These are phyloP conservation scores for Globisporangium cylindrosporum DNA, from an alignment of 352 stramenopile species.

Conservation along the genomic window DNA sequence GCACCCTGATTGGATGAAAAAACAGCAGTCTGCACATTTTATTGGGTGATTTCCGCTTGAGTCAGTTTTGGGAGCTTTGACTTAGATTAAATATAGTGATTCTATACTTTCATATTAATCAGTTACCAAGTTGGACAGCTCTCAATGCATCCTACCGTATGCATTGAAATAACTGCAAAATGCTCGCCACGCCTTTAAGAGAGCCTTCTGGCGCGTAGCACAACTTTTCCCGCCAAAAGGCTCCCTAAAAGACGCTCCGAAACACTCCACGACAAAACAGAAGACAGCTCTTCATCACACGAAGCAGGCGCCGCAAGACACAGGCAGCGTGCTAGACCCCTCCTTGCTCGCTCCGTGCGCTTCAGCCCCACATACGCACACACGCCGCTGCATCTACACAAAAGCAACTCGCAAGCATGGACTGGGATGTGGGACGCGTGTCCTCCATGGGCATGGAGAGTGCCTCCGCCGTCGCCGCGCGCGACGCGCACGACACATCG, in stretches of 20 bases:
- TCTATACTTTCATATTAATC: background rate
- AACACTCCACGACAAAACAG: background rate
- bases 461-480: slow-evolving; percentile 39
- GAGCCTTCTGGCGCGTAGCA: background rate
- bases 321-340: background rate
- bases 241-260: background rate
- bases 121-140: no score
- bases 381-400: background rate
- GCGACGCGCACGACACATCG: slow-evolving; percentile 49
- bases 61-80: background rate
- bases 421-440: slow-evolving; percentile 80
- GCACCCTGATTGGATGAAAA: background rate
- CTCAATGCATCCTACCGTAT: no score
- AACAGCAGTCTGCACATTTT: background rate
- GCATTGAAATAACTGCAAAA: no score
- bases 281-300: background rate
- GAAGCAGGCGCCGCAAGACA: background rate
- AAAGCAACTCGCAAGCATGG: slow-evolving; percentile 35
- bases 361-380: background rate
- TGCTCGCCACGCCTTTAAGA: background rate
- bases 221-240: background rate
- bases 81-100: background rate
- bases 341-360: background rate
- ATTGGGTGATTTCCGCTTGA: background rate
- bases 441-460: slow-evolving; percentile 81